Percentiles rank a stretch among this genome's conserved stretches.
Conservation (phyloP, 306 rosid genomes). For the Acmispon strigosus region DNA sequence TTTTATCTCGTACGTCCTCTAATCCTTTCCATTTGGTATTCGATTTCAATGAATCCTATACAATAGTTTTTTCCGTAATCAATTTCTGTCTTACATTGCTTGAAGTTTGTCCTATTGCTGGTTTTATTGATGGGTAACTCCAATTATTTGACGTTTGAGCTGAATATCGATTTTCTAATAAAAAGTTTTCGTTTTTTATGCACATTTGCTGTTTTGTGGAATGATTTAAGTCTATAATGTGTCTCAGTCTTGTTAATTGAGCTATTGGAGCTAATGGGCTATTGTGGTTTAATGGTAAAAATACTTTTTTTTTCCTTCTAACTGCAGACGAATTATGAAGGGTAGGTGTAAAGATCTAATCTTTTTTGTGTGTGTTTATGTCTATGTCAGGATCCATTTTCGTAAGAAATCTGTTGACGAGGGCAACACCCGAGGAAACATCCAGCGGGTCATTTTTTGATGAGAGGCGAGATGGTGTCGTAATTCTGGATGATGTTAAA, state of each 20-base stretch:
- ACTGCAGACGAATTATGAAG: neutral
- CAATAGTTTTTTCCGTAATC: neutral
- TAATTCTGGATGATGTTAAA: slow-evolving; percentile 12
- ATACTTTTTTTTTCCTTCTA: too few species aligned
- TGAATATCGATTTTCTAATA: neutral
- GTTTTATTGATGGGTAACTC: neutral
- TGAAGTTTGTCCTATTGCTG: neutral
- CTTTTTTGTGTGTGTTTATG: neutral
- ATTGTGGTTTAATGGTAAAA: neutral
- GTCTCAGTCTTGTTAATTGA: neutral
- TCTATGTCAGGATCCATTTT: slow-evolving; percentile 26
- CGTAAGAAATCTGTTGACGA: slow-evolving; percentile 10
- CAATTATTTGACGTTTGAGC: neutral
- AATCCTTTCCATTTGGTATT: slow-evolving; percentile 6
- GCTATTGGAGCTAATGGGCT: neutral
- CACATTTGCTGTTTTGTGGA: neutral
- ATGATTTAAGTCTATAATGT: neutral
- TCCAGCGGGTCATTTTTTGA: slow-evolving; percentile 18
- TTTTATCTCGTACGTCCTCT: slow-evolving; percentile 27
- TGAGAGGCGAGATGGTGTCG: slow-evolving; percentile 24
- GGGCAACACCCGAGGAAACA: slow-evolving; percentile 30
- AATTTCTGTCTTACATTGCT: neutral
- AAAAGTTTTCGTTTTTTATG: neutral
- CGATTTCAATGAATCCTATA: neutral
- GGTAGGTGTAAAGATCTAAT: neutral